Percentiles rank a stretch among this genome's conserved stretches.
Conservation (phyloP, 2,329 filamentous ascomycete species). For the Colletotrichum melonis region DNA sequence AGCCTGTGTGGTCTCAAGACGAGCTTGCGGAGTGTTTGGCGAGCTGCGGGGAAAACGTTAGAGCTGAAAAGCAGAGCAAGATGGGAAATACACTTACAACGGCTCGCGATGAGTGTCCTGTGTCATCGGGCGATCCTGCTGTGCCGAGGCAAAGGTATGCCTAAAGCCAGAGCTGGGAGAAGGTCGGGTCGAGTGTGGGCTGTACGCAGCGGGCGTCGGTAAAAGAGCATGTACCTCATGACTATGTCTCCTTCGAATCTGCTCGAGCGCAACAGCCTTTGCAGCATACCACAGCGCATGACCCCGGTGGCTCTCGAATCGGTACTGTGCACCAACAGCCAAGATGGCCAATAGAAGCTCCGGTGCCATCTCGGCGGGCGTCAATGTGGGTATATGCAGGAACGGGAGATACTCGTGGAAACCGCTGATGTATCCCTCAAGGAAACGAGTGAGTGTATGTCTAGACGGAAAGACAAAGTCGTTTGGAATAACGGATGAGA, state of each 20-base stretch:
- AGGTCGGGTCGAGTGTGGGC: slow-evolving; percentile 68
- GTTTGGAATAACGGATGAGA: slow-evolving; percentile 67
- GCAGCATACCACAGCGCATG: slow-evolving; percentile 72
- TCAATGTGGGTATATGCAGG: slow-evolving; percentile 75
- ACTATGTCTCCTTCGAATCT: slow-evolving; percentile 67
- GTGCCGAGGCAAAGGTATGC: slow-evolving; percentile 69
- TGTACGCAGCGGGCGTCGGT: slow-evolving; percentile 68
- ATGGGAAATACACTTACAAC: slow-evolving; percentile 58
- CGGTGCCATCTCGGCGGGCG: slow-evolving; percentile 71
- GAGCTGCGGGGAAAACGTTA: slow-evolving; percentile 52
- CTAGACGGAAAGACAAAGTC: slow-evolving; percentile 77
- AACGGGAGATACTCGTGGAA: slow-evolving; percentile 71
- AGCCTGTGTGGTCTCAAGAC: slow-evolving; percentile 74
- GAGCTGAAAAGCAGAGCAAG: background rate
- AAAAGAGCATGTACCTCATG: slow-evolving; percentile 67
- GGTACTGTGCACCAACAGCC: slow-evolving; percentile 75
- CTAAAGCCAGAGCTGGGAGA: slow-evolving; percentile 68
- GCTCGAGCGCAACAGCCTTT: slow-evolving; percentile 67
- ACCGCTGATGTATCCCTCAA: slow-evolving; percentile 77
- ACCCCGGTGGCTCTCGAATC: slow-evolving; percentile 69
- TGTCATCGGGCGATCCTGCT: slow-evolving; percentile 66
- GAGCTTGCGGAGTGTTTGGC: slow-evolving; percentile 68
- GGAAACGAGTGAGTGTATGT: slow-evolving; percentile 74
- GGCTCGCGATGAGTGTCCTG: slow-evolving; percentile 70
- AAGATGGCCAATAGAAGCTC: slow-evolving; percentile 76